Base-by-base conservation (phyloP, 1,284 basidiomycete species). In the Polyporus tsugae region DNA sequence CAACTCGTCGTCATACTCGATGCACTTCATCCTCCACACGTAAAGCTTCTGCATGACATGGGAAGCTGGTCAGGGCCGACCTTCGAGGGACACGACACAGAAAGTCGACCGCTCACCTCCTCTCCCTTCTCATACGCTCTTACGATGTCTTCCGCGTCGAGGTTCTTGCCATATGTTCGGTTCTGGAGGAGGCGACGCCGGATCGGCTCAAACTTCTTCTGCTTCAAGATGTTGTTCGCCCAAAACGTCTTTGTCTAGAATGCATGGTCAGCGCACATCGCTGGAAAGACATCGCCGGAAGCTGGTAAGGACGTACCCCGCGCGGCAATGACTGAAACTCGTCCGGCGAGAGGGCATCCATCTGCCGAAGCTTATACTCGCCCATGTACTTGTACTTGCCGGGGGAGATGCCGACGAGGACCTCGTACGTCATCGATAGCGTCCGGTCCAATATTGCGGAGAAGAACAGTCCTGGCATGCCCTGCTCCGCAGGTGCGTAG, bases 301-400 rank as follows among this genome's bases (percentile, higher is more conserved):
- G n/a, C 6, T 10, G 7, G 4, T 10, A 7, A 22, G 44, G 1
- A 22, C 44, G 6, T 22, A 46, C 44, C 44, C 44, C 44, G 2
- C 44, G 44, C 15, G 44, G 44, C n/a, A 46, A n/a, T n/a, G 44
- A 46, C 9, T 46, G 1, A n/a, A 46, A 46, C 44, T 46, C 44
- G n/a, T 3, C 44, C n/a, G 7, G 2, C 7, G n/a, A 6, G n/a
- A 46, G 44, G 7, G n/a, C n/a, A 9, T 22, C 9, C 44, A 22
- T 46, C n/a, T 4, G n/a, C 44, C 22, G 15, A 2, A 46, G n/a
- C 44, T 7, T 4, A 10, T 46, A 46, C 2, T 46, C 9, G 44
- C 44, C 44, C 44, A 46, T 46, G n/a, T 46, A 46, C 44, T 46
- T 46, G n/a, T 22, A 46, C n/a, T 46, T 46, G 17, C n/a, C 44